Conservation (phyloP, 371 early-diverging fungal species). For the Dentiscutata heterogama region DNA sequence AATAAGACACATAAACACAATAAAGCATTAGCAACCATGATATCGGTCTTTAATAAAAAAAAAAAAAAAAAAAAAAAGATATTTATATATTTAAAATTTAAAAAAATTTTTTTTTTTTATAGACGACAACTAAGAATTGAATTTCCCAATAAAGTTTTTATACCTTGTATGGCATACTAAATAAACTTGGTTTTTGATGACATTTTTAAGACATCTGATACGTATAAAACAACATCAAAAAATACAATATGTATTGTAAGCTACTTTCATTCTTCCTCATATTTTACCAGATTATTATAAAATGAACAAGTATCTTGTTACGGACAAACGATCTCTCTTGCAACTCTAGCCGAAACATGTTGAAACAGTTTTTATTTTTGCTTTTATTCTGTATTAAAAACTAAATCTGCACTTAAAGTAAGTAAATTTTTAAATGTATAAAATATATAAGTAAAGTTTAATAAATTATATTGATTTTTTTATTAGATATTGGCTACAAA, state of each 20-base stretch:
- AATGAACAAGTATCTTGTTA: conserved; percentile 15
- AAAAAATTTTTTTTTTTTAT: conserved; percentile 27
- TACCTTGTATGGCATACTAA: conserved; percentile 23
- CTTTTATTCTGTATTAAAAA: conserved; percentile 5
- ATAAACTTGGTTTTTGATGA: conserved; percentile 23
- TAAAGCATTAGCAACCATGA: too few species aligned
- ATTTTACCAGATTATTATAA: neutral
- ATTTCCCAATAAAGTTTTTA: conserved; percentile 25
- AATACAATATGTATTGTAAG: conserved; percentile 19
- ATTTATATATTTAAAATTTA: neutral
- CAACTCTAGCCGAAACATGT: neutral
- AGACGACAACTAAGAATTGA: neutral
- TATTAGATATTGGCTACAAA: neutral
- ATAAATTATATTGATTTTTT: too few species aligned
- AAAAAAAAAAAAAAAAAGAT: too few species aligned
- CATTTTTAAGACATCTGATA: conserved; percentile 16
- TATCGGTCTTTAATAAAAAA: too few species aligned
- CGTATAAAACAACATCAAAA: conserved; percentile 5
- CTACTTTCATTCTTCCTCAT: neutral
- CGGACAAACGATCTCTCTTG: neutral
- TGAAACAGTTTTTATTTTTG: conserved; percentile 26
- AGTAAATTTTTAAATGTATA: neutral
- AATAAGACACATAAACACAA: too few species aligned
- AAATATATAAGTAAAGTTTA: neutral
- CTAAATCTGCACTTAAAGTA: conserved; percentile 17